phyloP scores from a whole-genome alignment of 1,139 yeast species.

The Zygosaccharomyces pseudobailii region DNA sequence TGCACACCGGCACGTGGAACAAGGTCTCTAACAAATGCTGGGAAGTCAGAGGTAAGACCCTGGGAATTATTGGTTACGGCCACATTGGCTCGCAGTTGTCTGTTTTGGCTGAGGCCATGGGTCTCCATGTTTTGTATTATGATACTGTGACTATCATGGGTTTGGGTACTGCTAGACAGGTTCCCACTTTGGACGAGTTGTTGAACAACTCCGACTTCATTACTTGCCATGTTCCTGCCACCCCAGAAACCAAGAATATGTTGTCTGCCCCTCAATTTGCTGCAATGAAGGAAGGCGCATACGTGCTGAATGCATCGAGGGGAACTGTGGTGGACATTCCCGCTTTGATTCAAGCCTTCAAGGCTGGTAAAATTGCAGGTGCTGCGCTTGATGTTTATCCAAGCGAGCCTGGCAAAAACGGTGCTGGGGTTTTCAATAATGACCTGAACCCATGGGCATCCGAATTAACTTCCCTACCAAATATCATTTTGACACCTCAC shows the following conservation, averaged over 20 bases:
- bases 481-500: conserved; percentile 92
- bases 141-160: conserved; percentile 93
- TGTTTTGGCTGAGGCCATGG: conserved; percentile 95
- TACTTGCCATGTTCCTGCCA: conserved; percentile 91
- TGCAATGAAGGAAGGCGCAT: conserved; percentile 95
- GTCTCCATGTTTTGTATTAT: conserved; percentile 93
- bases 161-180: conserved; percentile 95
- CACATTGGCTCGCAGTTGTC: conserved; percentile 97
- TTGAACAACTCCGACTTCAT: conserved; percentile 81
- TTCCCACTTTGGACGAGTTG: conserved; percentile 75
- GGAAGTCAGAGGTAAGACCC: conserved; percentile 98
- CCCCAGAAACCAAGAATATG: conserved; percentile 86
- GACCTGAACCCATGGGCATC: conserved; percentile 78
- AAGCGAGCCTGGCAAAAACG: conserved; percentile 96
- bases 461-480: conserved; percentile 77
- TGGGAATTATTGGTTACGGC: conserved; percentile 96
- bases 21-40: conserved; percentile 93
- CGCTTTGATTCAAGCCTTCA: conserved; percentile 86
- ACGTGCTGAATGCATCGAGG: conserved; percentile 92
- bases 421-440: conserved; percentile 70
- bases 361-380: conserved; percentile 92
- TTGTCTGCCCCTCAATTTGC: conserved; percentile 88
- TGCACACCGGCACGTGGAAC: conserved; percentile 98
- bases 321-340: conserved; percentile 97
- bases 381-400: conserved; percentile 97